Evolutionary conservation across 2,329 filamentous ascomycete species (phyloP), one percentile per base, ranked within the genome.

Genomic region (Cladosporium sp.): DNA sequence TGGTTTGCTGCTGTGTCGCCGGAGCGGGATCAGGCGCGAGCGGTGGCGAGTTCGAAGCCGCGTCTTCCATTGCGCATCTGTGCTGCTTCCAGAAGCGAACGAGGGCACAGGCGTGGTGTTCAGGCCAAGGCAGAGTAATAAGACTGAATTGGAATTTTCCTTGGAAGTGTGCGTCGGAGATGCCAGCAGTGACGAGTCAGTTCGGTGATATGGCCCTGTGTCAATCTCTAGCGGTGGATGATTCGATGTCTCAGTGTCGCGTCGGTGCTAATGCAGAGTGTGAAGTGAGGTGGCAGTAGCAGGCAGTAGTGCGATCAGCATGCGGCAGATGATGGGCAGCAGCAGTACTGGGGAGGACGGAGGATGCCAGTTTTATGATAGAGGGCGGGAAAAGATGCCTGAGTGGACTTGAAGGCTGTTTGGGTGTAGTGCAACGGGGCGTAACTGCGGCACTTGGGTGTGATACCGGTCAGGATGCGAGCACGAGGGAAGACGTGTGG

Each of bases 31-130:
- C 48, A 30, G 40, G 48, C 42, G 40, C 41, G 27, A 39, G 48
- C 24, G 36, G 17, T 39, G 48, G 48, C 32, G 37, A 51, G 17
- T 38, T 32, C 30, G 48, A 39, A 39, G 20, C 38, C 41, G 34
- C 29, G 41, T 51, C 40, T 44, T 51, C 48, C 48, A 51, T 51
- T 7, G 48, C 15, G 40, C 48, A 51, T 51, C 34, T 50, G 41
- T 13, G 29, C 48, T 12, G 32, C 7, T 41, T 48, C 37, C 32
- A 17, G 41, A 44, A 43, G 24, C 41, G 36, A 37, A 27, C 20
- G 24, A 44, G 22, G 30, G 7, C 30, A 45, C 19, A 17, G 30
- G 12, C 13, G 39, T 15, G 22, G 3, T 27, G 39, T 15, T 17
- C 13, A 17, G 36, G 43, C 20, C 40, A 30, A 17, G 22, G 12